Conservation (phyloP, 805 yeast species). For the Hanseniaspora hatyaiensis region DNA sequence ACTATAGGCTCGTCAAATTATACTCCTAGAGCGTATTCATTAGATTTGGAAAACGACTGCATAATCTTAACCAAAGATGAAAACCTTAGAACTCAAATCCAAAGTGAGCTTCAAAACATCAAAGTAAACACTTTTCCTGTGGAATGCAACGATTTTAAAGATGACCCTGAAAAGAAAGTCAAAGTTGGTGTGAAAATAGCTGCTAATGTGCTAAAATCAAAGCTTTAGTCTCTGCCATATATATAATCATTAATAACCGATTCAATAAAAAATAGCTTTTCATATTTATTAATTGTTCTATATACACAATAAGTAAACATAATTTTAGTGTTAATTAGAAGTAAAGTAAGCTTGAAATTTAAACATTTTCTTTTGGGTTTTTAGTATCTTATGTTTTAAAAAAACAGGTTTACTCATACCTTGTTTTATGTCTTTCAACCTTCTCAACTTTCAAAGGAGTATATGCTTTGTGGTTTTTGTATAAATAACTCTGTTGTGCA, state of each 20-base stretch:
- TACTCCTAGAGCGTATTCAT: slow-evolving; percentile 75
- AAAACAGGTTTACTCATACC: no score
- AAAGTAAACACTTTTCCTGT: slow-evolving; percentile 42
- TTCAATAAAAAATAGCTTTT: background rate
- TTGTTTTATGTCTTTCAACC: background rate
- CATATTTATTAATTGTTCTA: background rate
- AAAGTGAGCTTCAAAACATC: slow-evolving; percentile 51
- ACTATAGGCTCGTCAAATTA: slow-evolving; percentile 89
- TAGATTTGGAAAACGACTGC: slow-evolving; percentile 83
- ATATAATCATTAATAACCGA: no score
- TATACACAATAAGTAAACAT: no score
- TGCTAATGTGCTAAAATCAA: slow-evolving; percentile 49
- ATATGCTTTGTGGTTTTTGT: background rate
- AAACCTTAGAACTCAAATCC: slow-evolving; percentile 46
- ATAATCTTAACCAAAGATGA: slow-evolving; percentile 60
- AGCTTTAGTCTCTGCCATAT: slow-evolving; percentile 31
- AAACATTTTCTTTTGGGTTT: no score
- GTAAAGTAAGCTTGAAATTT: no score
- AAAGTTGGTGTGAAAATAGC: slow-evolving; percentile 55
- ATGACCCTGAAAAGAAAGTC: slow-evolving; percentile 49
- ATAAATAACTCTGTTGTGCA: background rate
- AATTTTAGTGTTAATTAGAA: no score
- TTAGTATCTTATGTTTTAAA: no score
- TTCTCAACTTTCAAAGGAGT: background rate
- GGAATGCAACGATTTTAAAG: slow-evolving; percentile 47